phyloP scores from a whole-genome alignment of 75 land plant genomes.

The Cryptomeria japonica region DNA sequence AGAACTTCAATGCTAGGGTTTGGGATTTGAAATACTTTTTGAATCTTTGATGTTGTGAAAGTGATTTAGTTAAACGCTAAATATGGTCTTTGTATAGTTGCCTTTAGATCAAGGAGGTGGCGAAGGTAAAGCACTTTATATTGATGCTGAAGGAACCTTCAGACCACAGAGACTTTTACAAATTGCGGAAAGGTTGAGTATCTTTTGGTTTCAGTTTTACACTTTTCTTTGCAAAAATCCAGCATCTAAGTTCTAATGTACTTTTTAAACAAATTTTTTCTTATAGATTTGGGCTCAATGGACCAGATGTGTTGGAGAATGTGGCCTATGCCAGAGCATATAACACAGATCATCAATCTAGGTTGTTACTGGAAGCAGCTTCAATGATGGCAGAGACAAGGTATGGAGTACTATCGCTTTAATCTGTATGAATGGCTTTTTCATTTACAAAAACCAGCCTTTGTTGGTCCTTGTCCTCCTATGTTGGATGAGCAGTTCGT shows the following conservation, averaged over 20 bases:
- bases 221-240: not conserved
- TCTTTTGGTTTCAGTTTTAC: not conserved
- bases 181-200: slow-evolving; percentile 82
- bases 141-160: slow-evolving; percentile 97
- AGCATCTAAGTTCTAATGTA: not conserved
- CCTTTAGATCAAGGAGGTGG: slow-evolving; percentile 97
- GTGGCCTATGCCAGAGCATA: slow-evolving; percentile 97
- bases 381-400: slow-evolving; percentile 99
- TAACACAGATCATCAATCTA: slow-evolving; percentile 94
- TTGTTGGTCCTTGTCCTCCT: no score
- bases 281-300: slow-evolving; percentile 80
- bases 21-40: not conserved
- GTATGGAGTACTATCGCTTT: slow-evolving; percentile 10
- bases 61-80: not conserved
- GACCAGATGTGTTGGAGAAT: slow-evolving; percentile 91
- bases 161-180: slow-evolving; percentile 85
- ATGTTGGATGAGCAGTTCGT: no score
- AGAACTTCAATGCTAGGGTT: not conserved
- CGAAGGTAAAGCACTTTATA: slow-evolving; percentile 93
- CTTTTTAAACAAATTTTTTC: not conserved
- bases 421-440: not conserved
- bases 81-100: slow-evolving; percentile 39
- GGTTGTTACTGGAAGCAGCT: slow-evolving; percentile 89
- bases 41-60: not conserved
- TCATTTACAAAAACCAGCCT: not conserved